Evolutionary conservation across 306 rosid species (phyloP).

Genomic region (Pyrus pyrifolia): DNA sequence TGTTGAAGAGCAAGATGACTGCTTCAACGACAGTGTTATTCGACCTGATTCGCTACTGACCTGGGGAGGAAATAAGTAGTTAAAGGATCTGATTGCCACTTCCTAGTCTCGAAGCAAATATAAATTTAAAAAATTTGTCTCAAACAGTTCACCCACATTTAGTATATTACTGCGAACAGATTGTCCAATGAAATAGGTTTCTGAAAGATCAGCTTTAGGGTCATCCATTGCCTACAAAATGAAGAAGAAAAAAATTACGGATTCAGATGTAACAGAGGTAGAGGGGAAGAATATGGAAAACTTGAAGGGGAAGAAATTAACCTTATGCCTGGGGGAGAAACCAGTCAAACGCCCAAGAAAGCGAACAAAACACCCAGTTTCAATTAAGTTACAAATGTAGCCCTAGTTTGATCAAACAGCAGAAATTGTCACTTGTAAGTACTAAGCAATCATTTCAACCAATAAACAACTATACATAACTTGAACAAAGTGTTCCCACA

Average conservation of each 20-base stretch:
- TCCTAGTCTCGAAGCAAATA: constrained; percentile 2
- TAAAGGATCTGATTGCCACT: background rate
- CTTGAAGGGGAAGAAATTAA: constrained; percentile 12
- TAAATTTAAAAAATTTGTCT: background rate
- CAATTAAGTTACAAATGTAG: constrained; percentile 77
- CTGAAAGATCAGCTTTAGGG: constrained; percentile 52
- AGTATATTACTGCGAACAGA: constrained; percentile 76
- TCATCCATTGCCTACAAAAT: constrained; percentile 62
- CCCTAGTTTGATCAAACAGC: constrained; percentile 49
- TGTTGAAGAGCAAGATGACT: constrained; percentile 63
- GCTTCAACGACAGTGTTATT: constrained; percentile 73
- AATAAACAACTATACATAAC: background rate
- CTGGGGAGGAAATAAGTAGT: constrained; percentile 29
- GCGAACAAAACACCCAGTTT: constrained; percentile 90
- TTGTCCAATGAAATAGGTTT: constrained; percentile 79
- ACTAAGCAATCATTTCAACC: background rate
- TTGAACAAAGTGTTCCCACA: background rate
- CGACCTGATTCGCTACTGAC: constrained; percentile 53
- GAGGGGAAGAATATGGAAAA: background rate
- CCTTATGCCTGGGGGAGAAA: constrained; percentile 81
- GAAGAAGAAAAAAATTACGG: background rate
- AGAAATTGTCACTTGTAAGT: constrained; percentile 11
- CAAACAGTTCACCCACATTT: constrained; percentile 53
- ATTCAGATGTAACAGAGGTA: background rate
- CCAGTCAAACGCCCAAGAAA: constrained; percentile 91